Conservation (phyloP, 2,329 filamentous ascomycete species). For the Aspergillus piperis region DNA sequence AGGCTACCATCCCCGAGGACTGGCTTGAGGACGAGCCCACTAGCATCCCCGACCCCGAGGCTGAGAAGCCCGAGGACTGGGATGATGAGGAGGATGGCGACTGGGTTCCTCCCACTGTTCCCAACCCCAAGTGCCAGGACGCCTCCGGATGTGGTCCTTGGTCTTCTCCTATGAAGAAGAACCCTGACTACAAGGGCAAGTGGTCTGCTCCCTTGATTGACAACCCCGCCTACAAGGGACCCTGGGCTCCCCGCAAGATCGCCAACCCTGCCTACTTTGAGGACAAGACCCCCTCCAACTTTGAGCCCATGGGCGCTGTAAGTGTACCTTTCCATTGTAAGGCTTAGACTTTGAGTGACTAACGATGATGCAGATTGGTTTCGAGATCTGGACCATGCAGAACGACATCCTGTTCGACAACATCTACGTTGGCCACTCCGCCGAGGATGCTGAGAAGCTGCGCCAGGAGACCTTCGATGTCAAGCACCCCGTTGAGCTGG, state of each 20-base stretch:
- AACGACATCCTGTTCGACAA: slow-evolving; percentile 99
- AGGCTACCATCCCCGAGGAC: slow-evolving; percentile 87
- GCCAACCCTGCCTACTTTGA: slow-evolving; percentile 94
- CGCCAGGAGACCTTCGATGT: slow-evolving; percentile 85
- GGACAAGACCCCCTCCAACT: slow-evolving; percentile 94
- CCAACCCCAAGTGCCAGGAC: slow-evolving; percentile 95
- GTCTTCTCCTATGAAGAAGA: slow-evolving; percentile 88
- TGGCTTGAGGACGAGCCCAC: slow-evolving; percentile 90
- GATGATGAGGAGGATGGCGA: slow-evolving; percentile 99
- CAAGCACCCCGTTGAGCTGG: slow-evolving; percentile 82
- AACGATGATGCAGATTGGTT: slow-evolving; percentile 69
- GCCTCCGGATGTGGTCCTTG: slow-evolving; percentile 92
- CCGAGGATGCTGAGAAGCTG: slow-evolving; percentile 87
- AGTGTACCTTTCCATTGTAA: slow-evolving; percentile 47
- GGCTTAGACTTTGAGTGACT: neutral
- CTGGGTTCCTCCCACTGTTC: slow-evolving; percentile 85
- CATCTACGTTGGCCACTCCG: slow-evolving; percentile 98
- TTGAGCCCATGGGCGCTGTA: slow-evolving; percentile 97
- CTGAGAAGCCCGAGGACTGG: slow-evolving; percentile 98
- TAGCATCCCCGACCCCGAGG: slow-evolving; percentile 86
- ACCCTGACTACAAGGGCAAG: slow-evolving; percentile 98
- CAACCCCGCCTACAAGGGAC: slow-evolving; percentile 97
- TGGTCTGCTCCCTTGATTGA: slow-evolving; percentile 91
- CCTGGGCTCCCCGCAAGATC: slow-evolving; percentile 94
- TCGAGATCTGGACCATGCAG: slow-evolving; percentile 99